phyloP scores from a whole-genome alignment of 108 stramenopile species.

The Hondaea fermentalgiana region DNA sequence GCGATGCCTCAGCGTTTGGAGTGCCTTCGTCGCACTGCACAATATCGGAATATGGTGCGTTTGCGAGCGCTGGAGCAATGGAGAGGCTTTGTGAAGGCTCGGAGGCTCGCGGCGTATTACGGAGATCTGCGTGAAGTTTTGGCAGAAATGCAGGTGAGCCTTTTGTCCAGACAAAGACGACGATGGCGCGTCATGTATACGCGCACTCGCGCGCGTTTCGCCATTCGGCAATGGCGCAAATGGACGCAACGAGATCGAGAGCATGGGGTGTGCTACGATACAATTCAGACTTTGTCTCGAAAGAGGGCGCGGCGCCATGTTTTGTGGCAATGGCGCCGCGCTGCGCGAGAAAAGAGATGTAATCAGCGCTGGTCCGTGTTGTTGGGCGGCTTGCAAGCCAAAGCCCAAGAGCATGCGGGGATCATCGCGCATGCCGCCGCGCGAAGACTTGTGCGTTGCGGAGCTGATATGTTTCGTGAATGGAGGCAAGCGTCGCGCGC shows the following conservation, averaged over 20 bases:
- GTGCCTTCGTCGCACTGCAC: not conserved
- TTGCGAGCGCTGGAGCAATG: not conserved
- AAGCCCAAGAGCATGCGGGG: not conserved
- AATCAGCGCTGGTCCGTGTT: no score
- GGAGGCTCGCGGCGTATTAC: not conserved
- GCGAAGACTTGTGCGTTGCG: not conserved
- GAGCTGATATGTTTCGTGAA: not conserved
- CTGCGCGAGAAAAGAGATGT: no score
- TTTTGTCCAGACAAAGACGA: not conserved
- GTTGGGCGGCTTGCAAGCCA: no score
- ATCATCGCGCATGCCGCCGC: not conserved
- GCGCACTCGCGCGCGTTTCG: not conserved
- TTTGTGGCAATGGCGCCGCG: not conserved
- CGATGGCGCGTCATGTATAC: not conserved
- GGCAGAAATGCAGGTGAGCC: not conserved
- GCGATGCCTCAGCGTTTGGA: not conserved
- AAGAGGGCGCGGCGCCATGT: not conserved
- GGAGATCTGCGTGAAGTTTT: not conserved
- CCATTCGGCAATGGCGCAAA: not conserved
- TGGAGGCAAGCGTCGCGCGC: not conserved
- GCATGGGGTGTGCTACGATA: not conserved
- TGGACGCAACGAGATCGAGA: not conserved
- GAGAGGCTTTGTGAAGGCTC: not conserved
- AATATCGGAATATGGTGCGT: not conserved
- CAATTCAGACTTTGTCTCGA: not conserved